Conservation (phyloP, 1,139 yeast genomes). For the Geotrichum restrictum region DNA sequence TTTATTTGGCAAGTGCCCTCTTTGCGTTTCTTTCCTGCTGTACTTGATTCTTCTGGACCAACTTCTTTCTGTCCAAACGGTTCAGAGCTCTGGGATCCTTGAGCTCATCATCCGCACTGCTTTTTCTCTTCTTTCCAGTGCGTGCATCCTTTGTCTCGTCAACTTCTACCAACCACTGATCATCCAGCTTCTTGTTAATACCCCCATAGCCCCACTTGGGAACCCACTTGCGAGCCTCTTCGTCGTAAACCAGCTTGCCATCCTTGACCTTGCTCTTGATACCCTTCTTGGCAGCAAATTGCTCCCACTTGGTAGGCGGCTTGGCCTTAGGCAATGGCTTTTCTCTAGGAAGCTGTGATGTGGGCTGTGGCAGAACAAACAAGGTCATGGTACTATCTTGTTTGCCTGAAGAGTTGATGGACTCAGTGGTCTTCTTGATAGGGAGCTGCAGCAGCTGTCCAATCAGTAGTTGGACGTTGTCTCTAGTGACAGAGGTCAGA, state of each 20-base stretch:
- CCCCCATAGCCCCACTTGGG: slow-evolving; percentile 99
- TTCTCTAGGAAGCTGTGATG: slow-evolving; percentile 84
- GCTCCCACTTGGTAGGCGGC: slow-evolving; percentile 94
- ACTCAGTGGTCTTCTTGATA: slow-evolving; percentile 75
- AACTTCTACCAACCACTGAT: slow-evolving; percentile 95
- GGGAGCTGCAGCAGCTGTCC: slow-evolving; percentile 90
- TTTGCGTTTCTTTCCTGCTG: slow-evolving; percentile 76
- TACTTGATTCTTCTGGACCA: slow-evolving; percentile 78
- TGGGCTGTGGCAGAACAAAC: slow-evolving; percentile 79
- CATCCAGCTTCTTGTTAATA: slow-evolving; percentile 76
- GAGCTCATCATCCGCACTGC: slow-evolving; percentile 56
- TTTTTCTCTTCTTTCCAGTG: slow-evolving; percentile 30
- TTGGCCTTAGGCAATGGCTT: slow-evolving; percentile 90
- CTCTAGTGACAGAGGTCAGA: slow-evolving; percentile 71
- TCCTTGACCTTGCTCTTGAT: slow-evolving; percentile 85
- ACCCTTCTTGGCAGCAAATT: slow-evolving; percentile 93
- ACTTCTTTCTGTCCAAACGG: slow-evolving; percentile 78
- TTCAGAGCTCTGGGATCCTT: slow-evolving; percentile 79
- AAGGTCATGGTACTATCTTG: slow-evolving; percentile 77
- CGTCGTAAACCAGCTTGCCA: slow-evolving; percentile 88
- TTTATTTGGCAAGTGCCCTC: slow-evolving; percentile 28
- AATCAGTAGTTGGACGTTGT: slow-evolving; percentile 83
- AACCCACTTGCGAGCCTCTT: slow-evolving; percentile 89
- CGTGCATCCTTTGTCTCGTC: slow-evolving; percentile 57
- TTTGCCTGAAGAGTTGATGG: slow-evolving; percentile 49